Conservation (phyloP, 805 yeast genomes). For the Saturnispora ahearnii region DNA sequence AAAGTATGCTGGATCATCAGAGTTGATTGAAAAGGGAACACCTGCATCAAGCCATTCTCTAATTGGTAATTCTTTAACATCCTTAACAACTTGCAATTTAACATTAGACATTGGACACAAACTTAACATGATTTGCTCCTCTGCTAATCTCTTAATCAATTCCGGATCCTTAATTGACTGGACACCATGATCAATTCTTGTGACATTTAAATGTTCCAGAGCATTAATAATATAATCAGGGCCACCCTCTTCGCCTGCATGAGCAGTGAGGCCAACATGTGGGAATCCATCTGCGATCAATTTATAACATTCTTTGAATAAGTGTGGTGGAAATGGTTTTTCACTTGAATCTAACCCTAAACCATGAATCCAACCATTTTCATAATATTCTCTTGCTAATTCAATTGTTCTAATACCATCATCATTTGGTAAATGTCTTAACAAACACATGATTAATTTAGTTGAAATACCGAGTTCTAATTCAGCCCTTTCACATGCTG, state of each 20-base stretch:
- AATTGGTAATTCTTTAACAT: slow-evolving; percentile 61
- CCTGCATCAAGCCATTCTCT: slow-evolving; percentile 47
- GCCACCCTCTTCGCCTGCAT: slow-evolving; percentile 87
- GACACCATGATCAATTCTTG: slow-evolving; percentile 77
- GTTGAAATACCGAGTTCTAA: slow-evolving; percentile 52
- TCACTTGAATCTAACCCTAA: slow-evolving; percentile 80
- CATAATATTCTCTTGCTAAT: slow-evolving; percentile 41
- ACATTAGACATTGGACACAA: slow-evolving; percentile 75
- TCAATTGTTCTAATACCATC: slow-evolving; percentile 52
- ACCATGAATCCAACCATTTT: slow-evolving; percentile 57
- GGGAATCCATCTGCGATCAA: slow-evolving; percentile 40
- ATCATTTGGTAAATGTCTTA: slow-evolving; percentile 62
- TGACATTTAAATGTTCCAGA: slow-evolving; percentile 48
- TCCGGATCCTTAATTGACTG: slow-evolving; percentile 48
- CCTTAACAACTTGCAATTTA: slow-evolving; percentile 62
- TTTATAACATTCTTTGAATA: slow-evolving; percentile 56
- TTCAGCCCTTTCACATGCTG: slow-evolving; percentile 58
- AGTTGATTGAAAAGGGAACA: slow-evolving; percentile 67
- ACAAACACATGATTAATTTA: slow-evolving; percentile 71
- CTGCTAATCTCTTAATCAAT: slow-evolving; percentile 49
- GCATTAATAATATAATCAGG: slow-evolving; percentile 55
- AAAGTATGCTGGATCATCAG: slow-evolving; percentile 76
- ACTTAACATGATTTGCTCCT: slow-evolving; percentile 48
- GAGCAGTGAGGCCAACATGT: slow-evolving; percentile 62
- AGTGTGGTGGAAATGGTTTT: slow-evolving; percentile 64